Base-by-base conservation (phyloP, 768 basidiomycete genomes). In the Zangia roseola region DNA sequence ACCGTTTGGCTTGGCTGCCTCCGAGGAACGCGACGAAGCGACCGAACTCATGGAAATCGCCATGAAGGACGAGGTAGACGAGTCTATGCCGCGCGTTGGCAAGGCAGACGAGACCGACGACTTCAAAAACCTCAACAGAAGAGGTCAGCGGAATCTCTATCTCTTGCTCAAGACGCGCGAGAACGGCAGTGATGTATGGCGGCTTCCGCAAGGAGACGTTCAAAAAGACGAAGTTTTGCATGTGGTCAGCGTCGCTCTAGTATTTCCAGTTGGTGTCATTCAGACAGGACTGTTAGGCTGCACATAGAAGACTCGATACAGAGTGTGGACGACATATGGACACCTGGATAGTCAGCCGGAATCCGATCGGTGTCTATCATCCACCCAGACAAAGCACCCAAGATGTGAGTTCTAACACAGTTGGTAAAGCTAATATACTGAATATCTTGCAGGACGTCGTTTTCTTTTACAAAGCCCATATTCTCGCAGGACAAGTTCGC, bases 381-480 rank as follows among this genome's bases (percentile, higher is more conserved):
- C 79, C 80, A 53, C 63, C 73, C 25, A 60, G 63, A 51, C 62
- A 61, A 52, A 62, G 59, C 35, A 49, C 62, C 12, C 60, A 70
- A 48, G 68, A 79, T 57, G 80, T 78, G 56, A 42, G 60, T 45
- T 47, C 20, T 26, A 3, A 38, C 13, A 21, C 8, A 16, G 25
- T 45, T 7, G 35, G 25, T 23, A 10, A 14, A 31, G 34, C 43
- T 0, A 47, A 26, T 52, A 10, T 31, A n/a, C 37, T 52, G 7
- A 62, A 41, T 28, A 9, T 20, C 21, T 21, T 34, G 0, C 60
- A 97, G 94, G 77, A 73, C 45, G 72, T 79, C 35, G 74, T 88
- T 17, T 99, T 98, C 73, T 91, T 97, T 75, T 89, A 89, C 74
- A 97, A 97, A 65, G 91, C 83, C 17, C 94, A 97, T 62, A 90